Percentiles rank a stretch among this genome's conserved stretches.
phyloP scores from a whole-genome alignment of 164 flowering plant species.

The Platanus orientalis region DNA sequence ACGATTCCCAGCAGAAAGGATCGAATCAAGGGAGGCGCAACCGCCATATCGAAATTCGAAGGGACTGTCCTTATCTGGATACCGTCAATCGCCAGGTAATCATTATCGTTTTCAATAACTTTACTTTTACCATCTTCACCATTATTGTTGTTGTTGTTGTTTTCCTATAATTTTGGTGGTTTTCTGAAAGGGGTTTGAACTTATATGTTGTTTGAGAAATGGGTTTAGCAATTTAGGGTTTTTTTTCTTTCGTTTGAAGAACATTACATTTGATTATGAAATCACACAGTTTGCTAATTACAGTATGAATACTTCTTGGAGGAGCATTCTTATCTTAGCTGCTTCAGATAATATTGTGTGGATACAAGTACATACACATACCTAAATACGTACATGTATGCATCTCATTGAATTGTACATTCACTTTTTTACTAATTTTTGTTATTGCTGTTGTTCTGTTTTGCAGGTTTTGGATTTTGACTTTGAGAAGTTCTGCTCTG shows the following conservation, averaged over 20 bases:
- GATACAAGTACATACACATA: too few relatives aligned
- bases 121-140: neutral
- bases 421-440: too few relatives aligned
- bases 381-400: too few relatives aligned
- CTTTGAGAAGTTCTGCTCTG: constrained; percentile 96
- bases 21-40: constrained; percentile 26
- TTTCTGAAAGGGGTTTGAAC: neutral
- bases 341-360: too few relatives aligned
- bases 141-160: neutral
- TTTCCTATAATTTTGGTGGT: neutral
- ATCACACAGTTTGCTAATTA: neutral
- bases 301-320: too few relatives aligned
- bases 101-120: neutral
- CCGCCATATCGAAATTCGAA: constrained; percentile 53
- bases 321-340: too few relatives aligned
- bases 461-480: constrained; percentile 94
- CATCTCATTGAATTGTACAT: too few relatives aligned
- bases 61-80: constrained; percentile 96
- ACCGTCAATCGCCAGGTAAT: constrained; percentile 96
- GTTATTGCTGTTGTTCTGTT: neutral
- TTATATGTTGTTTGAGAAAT: neutral
- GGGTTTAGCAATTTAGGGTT: neutral
- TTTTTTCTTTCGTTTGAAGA: neutral
- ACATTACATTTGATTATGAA: neutral
- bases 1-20: constrained; percentile 5